Base-by-base conservation (phyloP, 345 rosid species). In the Syzygium oleosum region DNA sequence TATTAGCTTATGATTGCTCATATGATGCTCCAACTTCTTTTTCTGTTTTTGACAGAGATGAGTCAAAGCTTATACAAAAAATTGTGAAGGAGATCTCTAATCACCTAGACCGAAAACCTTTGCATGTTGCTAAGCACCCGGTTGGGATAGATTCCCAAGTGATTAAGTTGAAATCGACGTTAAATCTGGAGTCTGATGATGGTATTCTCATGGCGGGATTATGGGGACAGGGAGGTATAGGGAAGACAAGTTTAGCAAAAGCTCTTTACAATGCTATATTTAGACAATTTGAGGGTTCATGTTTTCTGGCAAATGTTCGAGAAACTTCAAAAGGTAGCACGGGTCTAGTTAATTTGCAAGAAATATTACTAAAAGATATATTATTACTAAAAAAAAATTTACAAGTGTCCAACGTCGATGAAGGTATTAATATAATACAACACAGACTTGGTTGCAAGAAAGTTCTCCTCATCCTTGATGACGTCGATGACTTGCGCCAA, bases 371-470 rank as follows among this genome's bases (percentile, higher is more conserved):
- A 25, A 11, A 29, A 0, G 0, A 58, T 0, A 0, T 58, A 25
- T 58, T 58, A 58, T 12, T 29, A 58, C 3, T 11, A 3, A 14
- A 25, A 58, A 11, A 56, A 0, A 0, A 1, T 9, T 56, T 23
- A 5, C 2, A 1, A 23, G 61, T 56, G 0, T 3, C 61, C n/a
- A 23, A 3, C 9, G 61, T 0, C 0, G 0, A 9, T 9, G 10
- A 1, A 9, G 61, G 61, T 9, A 56, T 7, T 2, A 9, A 23
- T 56, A 0, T 56, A 4, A 9, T 56, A 56, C 13, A 3, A 1
- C 2, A 23, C 3, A 56, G 61, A 23, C n/a, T 56, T 56, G 2
- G n/a, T 23, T 5, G 4, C n/a, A 23, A 23, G 9, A 56, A 23
- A 58, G 61, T 56, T 23, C 12, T 56, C 5, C 61, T 56, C 0